Evolutionary conservation across 768 basidiomycete genomes (phyloP).

Genomic region (Austroboletus festivus): DNA sequence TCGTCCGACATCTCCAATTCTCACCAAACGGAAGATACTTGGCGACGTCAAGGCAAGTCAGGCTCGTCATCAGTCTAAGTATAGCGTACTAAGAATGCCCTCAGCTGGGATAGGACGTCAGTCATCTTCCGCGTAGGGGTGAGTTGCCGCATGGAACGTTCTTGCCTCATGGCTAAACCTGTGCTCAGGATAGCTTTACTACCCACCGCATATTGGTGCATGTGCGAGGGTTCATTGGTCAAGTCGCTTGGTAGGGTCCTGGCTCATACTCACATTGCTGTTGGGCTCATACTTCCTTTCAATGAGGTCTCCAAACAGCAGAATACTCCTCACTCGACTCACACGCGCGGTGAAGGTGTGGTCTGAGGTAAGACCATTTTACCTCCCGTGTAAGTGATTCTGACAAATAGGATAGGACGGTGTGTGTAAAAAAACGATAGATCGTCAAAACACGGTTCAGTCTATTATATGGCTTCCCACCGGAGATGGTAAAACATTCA

Average conservation of each 20-base stretch:
- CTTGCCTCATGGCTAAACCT: constrained; percentile 13
- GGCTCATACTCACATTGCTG: background rate
- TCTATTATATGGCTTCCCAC: constrained; percentile 53
- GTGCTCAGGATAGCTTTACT: constrained; percentile 38
- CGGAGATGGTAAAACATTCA: constrained; percentile 38
- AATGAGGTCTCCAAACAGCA: constrained; percentile 47
- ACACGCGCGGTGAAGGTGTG: constrained; percentile 50
- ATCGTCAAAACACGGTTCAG: constrained; percentile 43
- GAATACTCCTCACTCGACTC: constrained; percentile 44
- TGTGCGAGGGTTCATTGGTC: constrained; percentile 50
- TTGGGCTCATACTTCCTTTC: constrained; percentile 5
- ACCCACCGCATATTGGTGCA: constrained; percentile 50
- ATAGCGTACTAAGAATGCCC: constrained; percentile 8
- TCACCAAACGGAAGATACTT: constrained; percentile 52
- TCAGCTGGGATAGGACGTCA: constrained; percentile 50
- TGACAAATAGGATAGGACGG: constrained; percentile 38
- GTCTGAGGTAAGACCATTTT: constrained; percentile 39
- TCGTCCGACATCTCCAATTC: constrained; percentile 53
- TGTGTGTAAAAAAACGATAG: constrained; percentile 49
- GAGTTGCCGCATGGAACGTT: constrained; percentile 19
- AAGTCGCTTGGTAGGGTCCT: constrained; percentile 46
- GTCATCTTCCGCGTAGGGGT: constrained; percentile 49
- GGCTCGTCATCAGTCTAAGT: background rate
- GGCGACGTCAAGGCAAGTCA: constrained; percentile 48
- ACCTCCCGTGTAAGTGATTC: constrained; percentile 1